Evolutionary conservation across 129 eudicot species (phyloP).

Genomic region (Ambrosia trifida): DNA sequence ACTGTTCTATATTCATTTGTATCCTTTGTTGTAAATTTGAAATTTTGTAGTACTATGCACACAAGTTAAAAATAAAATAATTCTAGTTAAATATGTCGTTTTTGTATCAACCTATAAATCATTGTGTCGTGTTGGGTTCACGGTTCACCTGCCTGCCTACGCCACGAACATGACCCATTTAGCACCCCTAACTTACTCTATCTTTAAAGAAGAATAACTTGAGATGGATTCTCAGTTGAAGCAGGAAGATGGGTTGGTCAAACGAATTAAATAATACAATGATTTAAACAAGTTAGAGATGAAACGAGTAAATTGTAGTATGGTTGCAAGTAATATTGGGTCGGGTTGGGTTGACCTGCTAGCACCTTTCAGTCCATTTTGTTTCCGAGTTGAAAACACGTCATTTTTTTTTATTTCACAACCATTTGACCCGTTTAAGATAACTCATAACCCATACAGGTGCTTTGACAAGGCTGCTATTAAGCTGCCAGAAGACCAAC

Average conservation of each 20-base stretch:
- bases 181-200: too few species aligned
- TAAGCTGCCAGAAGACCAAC: slow-evolving; percentile 31
- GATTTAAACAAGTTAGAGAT: not conserved
- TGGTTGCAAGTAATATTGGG: not conserved
- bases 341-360: not conserved
- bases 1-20: too few species aligned
- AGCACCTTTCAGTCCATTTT: not conserved
- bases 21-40: too few species aligned
- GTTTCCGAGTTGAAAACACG: not conserved
- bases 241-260: not conserved
- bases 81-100: too few species aligned
- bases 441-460: slow-evolving; percentile 23
- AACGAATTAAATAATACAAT: not conserved
- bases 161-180: too few species aligned
- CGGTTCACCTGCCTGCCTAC: too few species aligned
- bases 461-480: slow-evolving; percentile 73
- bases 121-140: not conserved
- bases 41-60: too few species aligned
- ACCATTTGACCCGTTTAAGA: not conserved
- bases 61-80: too few species aligned
- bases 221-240: not conserved
- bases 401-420: not conserved
- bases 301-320: not conserved
- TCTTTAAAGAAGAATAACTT: not conserved
- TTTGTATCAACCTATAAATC: too few species aligned